Conservation (phyloP, 345 rosid genomes). For the Draba incana region DNA sequence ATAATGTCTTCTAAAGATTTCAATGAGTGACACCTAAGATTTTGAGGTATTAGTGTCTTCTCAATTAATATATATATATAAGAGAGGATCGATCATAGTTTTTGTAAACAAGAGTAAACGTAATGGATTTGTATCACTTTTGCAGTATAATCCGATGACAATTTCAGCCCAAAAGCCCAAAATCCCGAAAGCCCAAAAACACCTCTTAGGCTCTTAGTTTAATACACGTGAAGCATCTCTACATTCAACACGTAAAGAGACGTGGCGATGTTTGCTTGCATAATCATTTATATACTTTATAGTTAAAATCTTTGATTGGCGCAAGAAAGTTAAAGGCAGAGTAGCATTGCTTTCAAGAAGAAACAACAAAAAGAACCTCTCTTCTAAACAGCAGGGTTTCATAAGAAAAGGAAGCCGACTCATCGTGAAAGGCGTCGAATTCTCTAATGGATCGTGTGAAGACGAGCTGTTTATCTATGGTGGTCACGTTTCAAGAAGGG, state of each 20-base stretch:
- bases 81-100: no score
- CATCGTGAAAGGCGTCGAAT: slow-evolving; percentile 20
- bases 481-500: slow-evolving; percentile 55
- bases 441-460: slow-evolving; percentile 42
- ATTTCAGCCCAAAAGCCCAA: slow-evolving; percentile 19
- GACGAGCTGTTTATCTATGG: slow-evolving; percentile 46
- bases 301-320: slow-evolving; percentile 4
- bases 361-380: background rate
- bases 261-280: slow-evolving; percentile 36
- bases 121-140: no score
- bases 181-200: background rate
- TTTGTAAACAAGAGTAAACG: no score
- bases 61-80: no score
- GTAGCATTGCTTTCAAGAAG: background rate
- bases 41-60: no score
- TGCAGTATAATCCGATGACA: background rate
- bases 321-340: slow-evolving; percentile 1
- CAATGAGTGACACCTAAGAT: no score
- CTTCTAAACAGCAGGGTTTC: background rate
- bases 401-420: slow-evolving; percentile 2
- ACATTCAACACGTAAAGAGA: slow-evolving; percentile 12
- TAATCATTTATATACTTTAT: slow-evolving; percentile 5
- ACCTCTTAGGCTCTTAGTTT: no score
- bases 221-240: slow-evolving; percentile 3
- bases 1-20: no score